Conservation (phyloP, 257 asterid species). For the Nicotiana sylvestris region DNA sequence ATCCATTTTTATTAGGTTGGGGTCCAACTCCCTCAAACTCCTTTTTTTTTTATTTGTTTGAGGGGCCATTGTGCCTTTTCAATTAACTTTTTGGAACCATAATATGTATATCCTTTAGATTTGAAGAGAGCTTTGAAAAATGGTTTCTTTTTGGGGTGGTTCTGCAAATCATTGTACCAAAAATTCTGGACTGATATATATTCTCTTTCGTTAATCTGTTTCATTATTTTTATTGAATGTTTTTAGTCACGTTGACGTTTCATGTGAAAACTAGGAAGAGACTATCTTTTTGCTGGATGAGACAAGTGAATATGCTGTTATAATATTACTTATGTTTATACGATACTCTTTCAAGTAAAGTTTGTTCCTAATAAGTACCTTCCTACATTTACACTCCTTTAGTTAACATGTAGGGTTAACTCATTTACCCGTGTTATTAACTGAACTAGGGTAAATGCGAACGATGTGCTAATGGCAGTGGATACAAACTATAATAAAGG, state of each 20-base stretch:
- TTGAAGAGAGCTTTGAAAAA: not conserved
- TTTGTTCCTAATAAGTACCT: too few relatives aligned
- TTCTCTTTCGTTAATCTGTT: not conserved
- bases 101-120: not conserved
- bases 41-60: not conserved
- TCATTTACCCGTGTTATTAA: too few relatives aligned
- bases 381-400: too few relatives aligned
- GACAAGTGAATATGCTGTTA: not conserved
- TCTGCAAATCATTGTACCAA: not conserved
- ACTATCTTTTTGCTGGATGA: too few relatives aligned
- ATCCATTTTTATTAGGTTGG: slow-evolving; percentile 2
- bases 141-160: not conserved
- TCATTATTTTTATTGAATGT: not conserved
- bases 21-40: slow-evolving; percentile 6
- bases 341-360: too few relatives aligned
- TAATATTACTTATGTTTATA: not conserved
- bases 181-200: not conserved
- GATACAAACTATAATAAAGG: too few relatives aligned
- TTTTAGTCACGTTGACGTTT: not conserved
- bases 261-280: too few relatives aligned
- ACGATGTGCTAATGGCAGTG: too few relatives aligned
- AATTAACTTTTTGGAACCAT: not conserved
- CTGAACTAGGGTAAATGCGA: too few relatives aligned
- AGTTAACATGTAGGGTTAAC: too few relatives aligned
- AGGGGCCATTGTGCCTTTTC: not conserved